Percentiles rank a stretch among this genome's conserved stretches.
Conservation (phyloP, 2,329 filamentous ascomycete genomes). For the Penicillium sp. region DNA sequence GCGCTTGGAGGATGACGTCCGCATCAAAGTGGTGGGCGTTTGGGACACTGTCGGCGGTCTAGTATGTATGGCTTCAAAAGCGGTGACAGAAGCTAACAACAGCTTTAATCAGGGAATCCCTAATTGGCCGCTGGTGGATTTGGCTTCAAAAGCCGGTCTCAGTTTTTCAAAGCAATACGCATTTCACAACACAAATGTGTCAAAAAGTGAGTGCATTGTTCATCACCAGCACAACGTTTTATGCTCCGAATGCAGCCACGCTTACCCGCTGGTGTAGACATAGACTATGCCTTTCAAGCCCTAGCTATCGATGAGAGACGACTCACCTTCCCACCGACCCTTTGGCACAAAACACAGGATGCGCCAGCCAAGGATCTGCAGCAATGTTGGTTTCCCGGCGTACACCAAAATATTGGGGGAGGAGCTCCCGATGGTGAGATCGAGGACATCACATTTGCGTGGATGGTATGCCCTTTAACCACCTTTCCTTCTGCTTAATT, state of each 20-base stretch:
- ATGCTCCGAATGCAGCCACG: too few species aligned
- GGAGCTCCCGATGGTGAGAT: constrained; percentile 3
- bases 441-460: constrained; percentile 7
- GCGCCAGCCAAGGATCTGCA: constrained; percentile 6
- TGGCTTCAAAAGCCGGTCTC: constrained; percentile 3
- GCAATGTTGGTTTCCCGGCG: constrained; percentile 7
- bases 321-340: constrained; percentile 6
- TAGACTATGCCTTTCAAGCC: constrained; percentile 7
- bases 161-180: background rate
- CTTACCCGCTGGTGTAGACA: too few species aligned
- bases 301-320: constrained; percentile 6
- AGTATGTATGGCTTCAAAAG: background rate
- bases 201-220: constrained; percentile 2
- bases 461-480: constrained; percentile 2
- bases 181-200: constrained; percentile 9
- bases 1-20: constrained; percentile 3
- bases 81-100: too few species aligned
- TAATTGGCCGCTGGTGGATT: constrained; percentile 4
- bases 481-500: background rate
- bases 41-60: constrained; percentile 9
- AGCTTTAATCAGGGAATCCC: constrained; percentile 7
- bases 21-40: constrained; percentile 7
- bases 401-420: constrained; percentile 4
- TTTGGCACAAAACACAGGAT: constrained; percentile 6
- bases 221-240: too few species aligned